Percentiles rank a stretch among this genome's conserved stretches.
phyloP scores from a whole-genome alignment of 495 filamentous ascomycete species.

The Neurospora sp. region DNA sequence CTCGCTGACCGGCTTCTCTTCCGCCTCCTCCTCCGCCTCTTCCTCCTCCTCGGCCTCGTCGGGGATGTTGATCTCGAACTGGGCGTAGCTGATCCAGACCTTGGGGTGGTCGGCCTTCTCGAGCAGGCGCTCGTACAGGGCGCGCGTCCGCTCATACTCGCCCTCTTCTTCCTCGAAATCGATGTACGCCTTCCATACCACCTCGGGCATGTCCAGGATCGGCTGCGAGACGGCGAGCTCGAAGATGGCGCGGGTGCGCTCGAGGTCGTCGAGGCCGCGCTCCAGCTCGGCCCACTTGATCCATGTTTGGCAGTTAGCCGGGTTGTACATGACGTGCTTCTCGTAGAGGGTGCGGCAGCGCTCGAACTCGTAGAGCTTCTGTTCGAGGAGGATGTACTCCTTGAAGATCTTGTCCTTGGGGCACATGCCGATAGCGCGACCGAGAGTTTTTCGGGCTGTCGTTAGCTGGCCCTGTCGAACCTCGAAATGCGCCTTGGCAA shows the following conservation, averaged over 20 bases:
- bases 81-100: constrained; percentile 95
- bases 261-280: constrained; percentile 76
- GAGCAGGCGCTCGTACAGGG: constrained; percentile 84
- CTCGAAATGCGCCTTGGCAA: constrained; percentile 88
- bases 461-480: constrained; percentile 74
- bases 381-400: constrained; percentile 84
- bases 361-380: constrained; percentile 83
- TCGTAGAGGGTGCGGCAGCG: constrained; percentile 85
- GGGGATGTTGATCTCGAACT: constrained; percentile 86
- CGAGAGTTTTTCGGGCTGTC: constrained; percentile 75
- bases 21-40: constrained; percentile 36
- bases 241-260: constrained; percentile 81
- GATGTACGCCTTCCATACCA: constrained; percentile 95
- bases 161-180: constrained; percentile 94
- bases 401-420: constrained; percentile 93
- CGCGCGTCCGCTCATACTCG: constrained; percentile 71
- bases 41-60: constrained; percentile 42
- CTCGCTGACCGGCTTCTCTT: constrained; percentile 66
- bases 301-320: constrained; percentile 85
- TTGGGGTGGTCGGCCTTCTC: constrained; percentile 95
- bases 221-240: constrained; percentile 81
- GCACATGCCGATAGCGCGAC: constrained; percentile 83
- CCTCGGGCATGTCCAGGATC: constrained; percentile 91
- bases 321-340: constrained; percentile 86
- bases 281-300: constrained; percentile 91